phyloP scores from a whole-genome alignment of 169 alveolate species.

The Hepatocystis sp. region DNA sequence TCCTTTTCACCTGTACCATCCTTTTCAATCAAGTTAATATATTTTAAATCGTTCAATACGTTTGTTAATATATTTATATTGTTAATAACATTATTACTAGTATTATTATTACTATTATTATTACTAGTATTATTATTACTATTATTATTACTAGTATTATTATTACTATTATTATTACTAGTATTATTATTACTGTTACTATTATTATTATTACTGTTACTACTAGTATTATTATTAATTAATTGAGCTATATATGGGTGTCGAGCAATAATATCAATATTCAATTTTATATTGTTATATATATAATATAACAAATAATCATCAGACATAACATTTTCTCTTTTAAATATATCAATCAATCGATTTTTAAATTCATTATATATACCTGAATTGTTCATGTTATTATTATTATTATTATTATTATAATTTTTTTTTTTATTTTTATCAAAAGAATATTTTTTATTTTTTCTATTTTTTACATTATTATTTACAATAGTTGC shows the following conservation, averaged over 20 bases:
- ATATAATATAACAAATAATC: constrained; percentile 63
- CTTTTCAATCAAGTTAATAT: not conserved
- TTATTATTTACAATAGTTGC: not conserved
- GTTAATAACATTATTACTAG: no score
- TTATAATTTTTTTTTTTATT: constrained; percentile 50
- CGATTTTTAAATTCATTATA: constrained; percentile 62
- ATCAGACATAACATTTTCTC: constrained; percentile 75
- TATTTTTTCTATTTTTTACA: constrained; percentile 34
- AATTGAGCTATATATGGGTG: constrained; percentile 65
- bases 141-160: no score
- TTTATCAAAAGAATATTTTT: constrained; percentile 41
- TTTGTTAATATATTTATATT: no score
- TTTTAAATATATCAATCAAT: constrained; percentile 54
- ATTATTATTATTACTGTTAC: constrained; percentile 4
- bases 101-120: no score
- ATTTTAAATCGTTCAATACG: not conserved
- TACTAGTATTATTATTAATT: constrained; percentile 1
- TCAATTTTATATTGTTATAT: constrained; percentile 60
- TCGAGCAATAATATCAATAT: constrained; percentile 44
- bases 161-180: no score
- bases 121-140: no score
- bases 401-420: no score
- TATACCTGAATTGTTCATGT: constrained; percentile 29
- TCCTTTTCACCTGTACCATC: no score
- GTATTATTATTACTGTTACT: no score